Percentiles rank a stretch among this genome's conserved stretches.
phyloP scores from a whole-genome alignment of 2,329 filamentous ascomycete species.

The Cordyceps militaris region DNA sequence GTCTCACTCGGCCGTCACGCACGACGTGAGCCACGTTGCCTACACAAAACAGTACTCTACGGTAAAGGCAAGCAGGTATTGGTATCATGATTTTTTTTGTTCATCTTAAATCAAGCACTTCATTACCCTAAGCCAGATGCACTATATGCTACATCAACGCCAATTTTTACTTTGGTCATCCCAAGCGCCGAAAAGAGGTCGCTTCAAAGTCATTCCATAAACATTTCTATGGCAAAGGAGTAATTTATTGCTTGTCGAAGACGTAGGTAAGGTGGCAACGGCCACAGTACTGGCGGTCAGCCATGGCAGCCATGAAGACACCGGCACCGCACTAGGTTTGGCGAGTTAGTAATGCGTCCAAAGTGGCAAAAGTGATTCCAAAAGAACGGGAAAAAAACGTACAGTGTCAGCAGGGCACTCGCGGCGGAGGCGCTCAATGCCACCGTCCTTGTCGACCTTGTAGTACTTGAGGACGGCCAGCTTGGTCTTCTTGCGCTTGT shows the following conservation, averaged over 20 bases:
- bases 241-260: slow-evolving; percentile 58
- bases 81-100: neutral
- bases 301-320: slow-evolving; percentile 99
- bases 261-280: slow-evolving; percentile 68
- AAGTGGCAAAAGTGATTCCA: neutral
- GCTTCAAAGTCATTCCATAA: slow-evolving; percentile 15
- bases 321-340: slow-evolving; percentile 80
- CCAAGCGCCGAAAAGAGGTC: slow-evolving; percentile 12
- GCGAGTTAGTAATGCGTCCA: neutral
- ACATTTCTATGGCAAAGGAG: slow-evolving; percentile 9
- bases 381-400: slow-evolving; percentile 35
- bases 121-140: slow-evolving; percentile 34
- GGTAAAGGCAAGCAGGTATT: neutral
- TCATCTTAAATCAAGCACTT: slow-evolving; percentile 28
- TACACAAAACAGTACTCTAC: no score
- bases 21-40: no score
- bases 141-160: slow-evolving; percentile 39
- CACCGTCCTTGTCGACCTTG: slow-evolving; percentile 99
- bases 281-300: slow-evolving; percentile 97
- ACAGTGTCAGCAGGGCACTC: slow-evolving; percentile 92
- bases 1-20: no score
- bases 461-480: slow-evolving; percentile 99
- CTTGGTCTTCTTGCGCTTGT: slow-evolving; percentile 99
- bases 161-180: slow-evolving; percentile 24
- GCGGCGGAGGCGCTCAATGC: slow-evolving; percentile 97